Evolutionary conservation across 805 yeast species (phyloP).

Genomic region (Saturnispora mendoncae): DNA sequence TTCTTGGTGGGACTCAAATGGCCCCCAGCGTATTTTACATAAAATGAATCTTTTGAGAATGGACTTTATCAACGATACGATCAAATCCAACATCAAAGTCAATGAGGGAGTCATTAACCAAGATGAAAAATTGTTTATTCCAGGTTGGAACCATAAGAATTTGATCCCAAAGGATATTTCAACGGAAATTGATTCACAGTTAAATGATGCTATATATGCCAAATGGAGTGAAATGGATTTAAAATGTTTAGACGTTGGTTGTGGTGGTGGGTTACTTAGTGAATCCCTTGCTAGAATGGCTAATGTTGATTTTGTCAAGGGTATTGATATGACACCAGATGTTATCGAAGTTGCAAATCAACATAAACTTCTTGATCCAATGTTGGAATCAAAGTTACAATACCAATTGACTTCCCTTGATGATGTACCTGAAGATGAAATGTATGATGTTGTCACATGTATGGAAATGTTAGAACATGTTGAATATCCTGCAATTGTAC

Average conservation of each 20-base stretch:
- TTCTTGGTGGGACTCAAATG: conserved; percentile 97
- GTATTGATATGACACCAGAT: conserved; percentile 78
- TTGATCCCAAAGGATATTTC: conserved; percentile 54
- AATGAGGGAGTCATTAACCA: conserved; percentile 32
- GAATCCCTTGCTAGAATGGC: conserved; percentile 79
- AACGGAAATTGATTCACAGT: conserved; percentile 39
- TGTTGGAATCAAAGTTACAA: conserved; percentile 36
- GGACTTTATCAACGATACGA: conserved; percentile 70
- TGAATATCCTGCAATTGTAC: conserved; percentile 66
- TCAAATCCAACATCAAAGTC: conserved; percentile 37
- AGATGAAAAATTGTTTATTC: conserved; percentile 51
- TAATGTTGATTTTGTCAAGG: conserved; percentile 55
- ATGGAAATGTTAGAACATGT: conserved; percentile 96
- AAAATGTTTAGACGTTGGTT: conserved; percentile 78
- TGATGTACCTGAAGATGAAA: conserved; percentile 35
- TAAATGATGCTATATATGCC: conserved; percentile 37
- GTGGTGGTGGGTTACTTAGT: conserved; percentile 95
- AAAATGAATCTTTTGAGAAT: conserved; percentile 86
- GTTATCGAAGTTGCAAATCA: conserved; percentile 70
- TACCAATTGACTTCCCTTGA: conserved; percentile 62
- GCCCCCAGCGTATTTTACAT: conserved; percentile 88
- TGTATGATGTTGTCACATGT: conserved; percentile 74
- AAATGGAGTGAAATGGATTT: conserved; percentile 32
- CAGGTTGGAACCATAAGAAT: conserved; percentile 59
- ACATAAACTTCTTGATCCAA: conserved; percentile 64